These are phyloP conservation scores for Colletotrichum simmondsii DNA, from an alignment of 2,329 filamentous ascomycete genomes.

Conservation along the genomic window DNA sequence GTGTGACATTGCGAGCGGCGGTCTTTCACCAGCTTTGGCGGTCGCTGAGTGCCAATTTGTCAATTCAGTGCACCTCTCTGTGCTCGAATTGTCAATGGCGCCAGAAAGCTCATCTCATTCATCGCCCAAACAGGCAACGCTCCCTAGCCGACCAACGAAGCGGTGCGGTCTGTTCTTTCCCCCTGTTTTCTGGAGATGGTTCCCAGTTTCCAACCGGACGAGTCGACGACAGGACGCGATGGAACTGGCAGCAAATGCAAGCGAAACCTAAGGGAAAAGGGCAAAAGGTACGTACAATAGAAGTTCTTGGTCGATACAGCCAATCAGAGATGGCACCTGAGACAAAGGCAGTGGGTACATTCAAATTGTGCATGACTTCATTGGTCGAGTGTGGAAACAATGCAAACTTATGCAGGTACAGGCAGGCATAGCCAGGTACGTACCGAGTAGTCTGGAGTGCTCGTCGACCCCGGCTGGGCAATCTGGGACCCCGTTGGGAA, in stretches of 20 bases:
- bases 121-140: conserved; percentile 15
- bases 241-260: neutral
- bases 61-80: neutral
- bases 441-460: neutral
- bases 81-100: conserved; percentile 5
- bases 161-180: neutral
- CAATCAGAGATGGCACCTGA: neutral
- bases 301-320: neutral
- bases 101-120: conserved; percentile 11
- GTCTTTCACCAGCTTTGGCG: neutral
- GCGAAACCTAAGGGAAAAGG: neutral
- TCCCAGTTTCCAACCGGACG: neutral
- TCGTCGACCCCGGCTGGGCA: neutral
- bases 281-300: neutral
- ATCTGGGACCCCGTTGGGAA: neutral
- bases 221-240: neutral
- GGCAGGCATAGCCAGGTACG: neutral
- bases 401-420: conserved; percentile 34
- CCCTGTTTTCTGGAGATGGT: neutral
- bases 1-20: conserved; percentile 24
- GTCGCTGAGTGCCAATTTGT: conserved; percentile 12
- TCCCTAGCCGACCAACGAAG: neutral
- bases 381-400: conserved; percentile 4
- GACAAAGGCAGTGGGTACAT: neutral
- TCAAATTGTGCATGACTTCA: conserved; percentile 17